These are phyloP conservation scores for Pezizomycotina sp. DNA, from an alignment of 2,329 filamentous ascomycete species.

Conservation along the genomic window DNA sequence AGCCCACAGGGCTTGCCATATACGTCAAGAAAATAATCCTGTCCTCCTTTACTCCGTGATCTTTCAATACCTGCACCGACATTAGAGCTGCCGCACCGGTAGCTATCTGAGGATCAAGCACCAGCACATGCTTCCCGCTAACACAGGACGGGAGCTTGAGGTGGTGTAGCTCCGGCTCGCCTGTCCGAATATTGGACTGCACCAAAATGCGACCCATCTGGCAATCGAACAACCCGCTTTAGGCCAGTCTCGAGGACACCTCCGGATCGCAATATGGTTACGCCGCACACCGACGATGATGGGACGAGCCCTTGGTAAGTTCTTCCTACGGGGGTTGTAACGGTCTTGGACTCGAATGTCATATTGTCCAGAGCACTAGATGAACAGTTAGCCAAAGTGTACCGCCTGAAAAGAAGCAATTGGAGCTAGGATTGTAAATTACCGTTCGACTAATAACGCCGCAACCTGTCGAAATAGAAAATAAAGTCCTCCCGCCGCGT, in stretches of 20 bases:
- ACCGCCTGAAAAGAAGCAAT: not conserved
- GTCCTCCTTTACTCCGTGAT: conserved; percentile 73
- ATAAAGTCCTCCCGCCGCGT: conserved; percentile 80
- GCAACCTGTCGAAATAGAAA: conserved; percentile 92
- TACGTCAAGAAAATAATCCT: conserved; percentile 88
- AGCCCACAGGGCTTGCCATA: conserved; percentile 64
- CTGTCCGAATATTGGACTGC: conserved; percentile 68
- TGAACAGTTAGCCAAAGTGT: not conserved
- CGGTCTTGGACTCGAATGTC: conserved; percentile 44
- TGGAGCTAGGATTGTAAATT: conserved; percentile 15
- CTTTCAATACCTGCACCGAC: conserved; percentile 88
- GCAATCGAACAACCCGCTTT: conserved; percentile 81
- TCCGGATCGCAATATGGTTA: conserved; percentile 76
- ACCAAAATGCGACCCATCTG: conserved; percentile 77
- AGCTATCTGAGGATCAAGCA: conserved; percentile 89
- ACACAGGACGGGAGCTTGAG: conserved; percentile 63
- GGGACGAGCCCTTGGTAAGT: conserved; percentile 55
- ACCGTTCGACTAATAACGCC: conserved; percentile 63
- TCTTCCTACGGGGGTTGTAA: conserved; percentile 55
- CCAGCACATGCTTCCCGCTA: conserved; percentile 54
- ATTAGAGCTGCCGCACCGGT: conserved; percentile 74
- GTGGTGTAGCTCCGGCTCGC: conserved; percentile 87
- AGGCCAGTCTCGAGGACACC: conserved; percentile 76
- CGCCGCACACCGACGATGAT: conserved; percentile 62
- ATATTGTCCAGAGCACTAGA: conserved; percentile 59